A percentile compares a stretch with the other conserved stretches of the same genome.
phyloP scores from a whole-genome alignment of 2,329 filamentous ascomycete genomes.

The Domatiomyces catenatus region DNA sequence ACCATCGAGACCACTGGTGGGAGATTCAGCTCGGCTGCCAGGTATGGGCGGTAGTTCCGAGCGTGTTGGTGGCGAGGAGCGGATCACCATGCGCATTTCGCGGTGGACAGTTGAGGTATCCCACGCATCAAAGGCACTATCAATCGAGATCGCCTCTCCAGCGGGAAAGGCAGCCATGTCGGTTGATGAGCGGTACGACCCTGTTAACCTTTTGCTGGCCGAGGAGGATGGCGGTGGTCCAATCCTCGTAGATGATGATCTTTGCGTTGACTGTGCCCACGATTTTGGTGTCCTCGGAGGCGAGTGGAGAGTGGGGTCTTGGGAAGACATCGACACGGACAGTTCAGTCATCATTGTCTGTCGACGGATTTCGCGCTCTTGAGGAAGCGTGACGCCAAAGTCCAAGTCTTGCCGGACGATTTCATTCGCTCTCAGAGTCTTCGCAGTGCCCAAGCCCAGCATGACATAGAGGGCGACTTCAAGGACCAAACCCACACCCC shows the following conservation, averaged over 20 bases:
- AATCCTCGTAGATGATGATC: constrained; percentile 12
- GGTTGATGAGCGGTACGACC: constrained; percentile 14
- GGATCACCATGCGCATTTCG: constrained; percentile 15
- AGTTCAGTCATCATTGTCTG: constrained; percentile 6
- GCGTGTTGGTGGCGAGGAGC: constrained; percentile 14
- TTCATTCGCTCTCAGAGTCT: constrained; percentile 7
- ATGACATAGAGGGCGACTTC: constrained; percentile 9
- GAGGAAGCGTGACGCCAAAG: constrained; percentile 10
- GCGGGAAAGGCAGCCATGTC: constrained; percentile 11
- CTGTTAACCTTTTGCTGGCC: constrained; percentile 9
- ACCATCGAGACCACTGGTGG: constrained; percentile 14
- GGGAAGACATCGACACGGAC: constrained; percentile 14
- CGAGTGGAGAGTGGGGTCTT: constrained; percentile 14
- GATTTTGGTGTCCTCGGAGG: constrained; percentile 15
- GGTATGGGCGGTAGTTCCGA: constrained; percentile 16
- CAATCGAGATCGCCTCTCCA: constrained; percentile 11
- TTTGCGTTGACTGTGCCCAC: constrained; percentile 4
- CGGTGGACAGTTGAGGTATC: constrained; percentile 16
- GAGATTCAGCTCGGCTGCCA: constrained; percentile 16
- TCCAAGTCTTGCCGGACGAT: constrained; percentile 8
- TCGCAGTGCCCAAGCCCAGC: constrained; percentile 9
- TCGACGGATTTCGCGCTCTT: constrained; percentile 2
- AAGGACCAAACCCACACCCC: constrained; percentile 7
- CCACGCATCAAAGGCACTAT: constrained; percentile 15
- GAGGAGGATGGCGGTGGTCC: constrained; percentile 6